Conservation (phyloP, 2,329 filamentous ascomycete species). For the Xylaria sp. region DNA sequence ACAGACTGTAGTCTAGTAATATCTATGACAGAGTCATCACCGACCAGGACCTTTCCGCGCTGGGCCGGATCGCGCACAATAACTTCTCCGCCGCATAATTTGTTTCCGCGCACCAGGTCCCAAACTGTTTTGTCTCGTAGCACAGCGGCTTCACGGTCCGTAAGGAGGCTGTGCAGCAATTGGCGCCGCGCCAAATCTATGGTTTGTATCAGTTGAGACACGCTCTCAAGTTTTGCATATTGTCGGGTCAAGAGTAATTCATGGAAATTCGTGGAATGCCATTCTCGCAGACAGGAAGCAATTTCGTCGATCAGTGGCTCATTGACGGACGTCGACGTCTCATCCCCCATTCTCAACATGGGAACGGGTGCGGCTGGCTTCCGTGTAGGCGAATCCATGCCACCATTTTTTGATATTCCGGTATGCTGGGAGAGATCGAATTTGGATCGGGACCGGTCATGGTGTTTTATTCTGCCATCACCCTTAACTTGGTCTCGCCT, state of each 20-base stretch:
- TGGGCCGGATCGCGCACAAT: conserved; percentile 91
- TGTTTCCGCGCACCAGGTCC: conserved; percentile 94
- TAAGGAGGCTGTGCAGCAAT: conserved; percentile 93
- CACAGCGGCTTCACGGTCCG: conserved; percentile 80
- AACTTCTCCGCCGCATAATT: conserved; percentile 90
- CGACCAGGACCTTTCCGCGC: conserved; percentile 86
- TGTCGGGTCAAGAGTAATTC: conserved; percentile 85
- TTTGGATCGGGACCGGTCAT: conserved; percentile 8
- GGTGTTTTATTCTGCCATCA: conserved; percentile 41
- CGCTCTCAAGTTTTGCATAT: conserved; percentile 82
- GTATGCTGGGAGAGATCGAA: conserved; percentile 49
- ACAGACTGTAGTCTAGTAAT: conserved; percentile 91
- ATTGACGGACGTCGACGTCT: conserved; percentile 87
- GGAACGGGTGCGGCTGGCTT: conserved; percentile 93
- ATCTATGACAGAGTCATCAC: conserved; percentile 91
- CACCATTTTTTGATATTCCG: conserved; percentile 63
- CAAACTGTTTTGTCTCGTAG: conserved; percentile 92
- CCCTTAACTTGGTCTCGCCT: conserved; percentile 48
- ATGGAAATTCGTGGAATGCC: conserved; percentile 97
- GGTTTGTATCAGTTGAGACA: conserved; percentile 82
- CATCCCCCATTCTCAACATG: conserved; percentile 97
- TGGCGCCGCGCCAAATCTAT: conserved; percentile 88
- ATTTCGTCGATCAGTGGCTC: conserved; percentile 98
- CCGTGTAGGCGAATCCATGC: conserved; percentile 58
- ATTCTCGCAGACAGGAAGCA: conserved; percentile 94